phyloP scores from a whole-genome alignment of 371 early-diverging fungal genomes.

The Apophysomyces ossiformis region DNA sequence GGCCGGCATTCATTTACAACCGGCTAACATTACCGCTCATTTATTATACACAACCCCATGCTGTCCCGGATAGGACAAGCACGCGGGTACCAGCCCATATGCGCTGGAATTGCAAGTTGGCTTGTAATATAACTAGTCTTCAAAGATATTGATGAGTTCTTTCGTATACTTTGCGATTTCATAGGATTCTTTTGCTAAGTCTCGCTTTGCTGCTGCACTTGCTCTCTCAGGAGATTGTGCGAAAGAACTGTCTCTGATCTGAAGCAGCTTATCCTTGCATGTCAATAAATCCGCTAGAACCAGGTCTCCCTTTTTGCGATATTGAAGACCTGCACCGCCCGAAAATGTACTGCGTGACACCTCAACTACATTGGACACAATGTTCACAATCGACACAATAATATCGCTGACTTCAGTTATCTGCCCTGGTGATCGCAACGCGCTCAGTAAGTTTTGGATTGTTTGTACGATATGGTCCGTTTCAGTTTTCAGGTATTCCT shows the following conservation, averaged over 20 bases:
- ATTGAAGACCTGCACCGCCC: conserved; percentile 39
- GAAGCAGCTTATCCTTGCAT: conserved; percentile 70
- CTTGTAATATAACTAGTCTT: conserved; percentile 17
- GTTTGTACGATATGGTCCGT: conserved; percentile 87
- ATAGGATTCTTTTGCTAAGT: conserved; percentile 84
- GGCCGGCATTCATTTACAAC: too few relatives aligned
- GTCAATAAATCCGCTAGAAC: conserved; percentile 72
- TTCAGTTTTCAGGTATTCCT: conserved; percentile 81
- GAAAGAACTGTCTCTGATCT: conserved; percentile 63
- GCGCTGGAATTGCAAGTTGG: not conserved
- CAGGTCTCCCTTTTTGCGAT: conserved; percentile 48
- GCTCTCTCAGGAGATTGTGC: conserved; percentile 43
- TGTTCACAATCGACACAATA: conserved; percentile 73
- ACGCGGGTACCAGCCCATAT: too few relatives aligned
- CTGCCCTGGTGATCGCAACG: conserved; percentile 68
- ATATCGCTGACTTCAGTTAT: conserved; percentile 68
- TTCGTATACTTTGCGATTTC: conserved; percentile 92
- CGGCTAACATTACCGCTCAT: too few relatives aligned
- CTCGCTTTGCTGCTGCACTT: conserved; percentile 77
- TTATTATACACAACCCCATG: too few relatives aligned
- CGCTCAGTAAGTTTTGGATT: conserved; percentile 79
- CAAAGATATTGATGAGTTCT: conserved; percentile 65
- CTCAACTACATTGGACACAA: conserved; percentile 48
- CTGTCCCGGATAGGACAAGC: too few relatives aligned
- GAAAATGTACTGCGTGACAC: conserved; percentile 48